phyloP scores from a whole-genome alignment of 148 eudicot species.

The Gaultheria prostrata region DNA sequence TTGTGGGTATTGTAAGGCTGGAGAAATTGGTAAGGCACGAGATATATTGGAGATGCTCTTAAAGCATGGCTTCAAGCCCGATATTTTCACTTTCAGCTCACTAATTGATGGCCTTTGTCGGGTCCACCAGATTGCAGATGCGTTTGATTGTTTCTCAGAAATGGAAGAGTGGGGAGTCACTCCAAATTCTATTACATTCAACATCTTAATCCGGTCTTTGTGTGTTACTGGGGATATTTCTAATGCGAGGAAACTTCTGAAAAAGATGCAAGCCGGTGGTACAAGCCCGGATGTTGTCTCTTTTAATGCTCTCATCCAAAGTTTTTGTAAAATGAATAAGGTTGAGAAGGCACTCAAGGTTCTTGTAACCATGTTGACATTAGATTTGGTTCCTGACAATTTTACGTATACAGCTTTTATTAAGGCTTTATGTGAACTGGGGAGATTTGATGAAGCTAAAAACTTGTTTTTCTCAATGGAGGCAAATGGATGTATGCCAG shows the following conservation, averaged over 20 bases:
- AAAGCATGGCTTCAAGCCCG: slow-evolving; percentile 65
- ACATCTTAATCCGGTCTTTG: slow-evolving; percentile 68
- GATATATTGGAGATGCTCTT: slow-evolving; percentile 69
- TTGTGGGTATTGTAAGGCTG: slow-evolving; percentile 64
- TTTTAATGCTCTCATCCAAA: slow-evolving; percentile 76
- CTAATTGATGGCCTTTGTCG: slow-evolving; percentile 82
- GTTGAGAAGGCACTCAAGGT: slow-evolving; percentile 68
- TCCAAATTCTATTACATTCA: slow-evolving; percentile 74
- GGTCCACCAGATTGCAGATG: slow-evolving; percentile 63
- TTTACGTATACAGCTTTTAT: slow-evolving; percentile 68
- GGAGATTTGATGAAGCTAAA: slow-evolving; percentile 61
- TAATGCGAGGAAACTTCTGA: slow-evolving; percentile 54
- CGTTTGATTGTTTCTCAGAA: slow-evolving; percentile 74
- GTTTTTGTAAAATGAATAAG: slow-evolving; percentile 62
- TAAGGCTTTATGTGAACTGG: slow-evolving; percentile 60
- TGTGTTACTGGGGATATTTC: slow-evolving; percentile 63
- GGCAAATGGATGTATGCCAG: slow-evolving; percentile 62
- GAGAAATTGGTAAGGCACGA: slow-evolving; percentile 48
- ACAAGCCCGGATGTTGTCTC: slow-evolving; percentile 70
- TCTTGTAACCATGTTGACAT: slow-evolving; percentile 62
- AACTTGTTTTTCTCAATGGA: slow-evolving; percentile 69
- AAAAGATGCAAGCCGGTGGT: slow-evolving; percentile 71
- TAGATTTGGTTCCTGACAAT: slow-evolving; percentile 63
- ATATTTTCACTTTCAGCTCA: slow-evolving; percentile 76
- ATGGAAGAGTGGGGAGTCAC: slow-evolving; percentile 81